These are phyloP conservation scores for Halteria grandinella DNA, from an alignment of 73 alveolate species.

Conservation along the genomic window DNA sequence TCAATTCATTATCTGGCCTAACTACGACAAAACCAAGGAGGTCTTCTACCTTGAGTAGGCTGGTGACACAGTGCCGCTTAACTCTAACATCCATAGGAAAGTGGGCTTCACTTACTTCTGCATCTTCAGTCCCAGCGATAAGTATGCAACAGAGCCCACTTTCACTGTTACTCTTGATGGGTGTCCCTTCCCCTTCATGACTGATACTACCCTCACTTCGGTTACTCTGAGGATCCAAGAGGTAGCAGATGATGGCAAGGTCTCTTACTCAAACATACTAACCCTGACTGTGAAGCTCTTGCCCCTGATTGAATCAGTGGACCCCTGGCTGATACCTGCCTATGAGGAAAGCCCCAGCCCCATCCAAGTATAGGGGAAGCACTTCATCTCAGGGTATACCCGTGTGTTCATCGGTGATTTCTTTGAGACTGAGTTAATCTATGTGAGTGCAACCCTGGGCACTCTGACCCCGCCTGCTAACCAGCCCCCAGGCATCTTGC, in stretches of 20 bases:
- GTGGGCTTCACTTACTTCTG: conserved; percentile 1
- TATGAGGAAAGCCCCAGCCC: not conserved
- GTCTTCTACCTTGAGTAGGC: conserved; percentile 23
- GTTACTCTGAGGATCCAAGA: not conserved
- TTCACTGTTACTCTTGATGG: not conserved
- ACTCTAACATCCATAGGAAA: not conserved
- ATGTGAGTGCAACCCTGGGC: not conserved
- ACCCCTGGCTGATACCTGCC: conserved; percentile 36
- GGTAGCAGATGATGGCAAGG: not conserved
- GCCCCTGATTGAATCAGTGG: not conserved
- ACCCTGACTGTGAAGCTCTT: not conserved
- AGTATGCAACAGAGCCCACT: conserved; percentile 6
- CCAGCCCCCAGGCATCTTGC: conserved; percentile 1
- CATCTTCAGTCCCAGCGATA: conserved; percentile 15
- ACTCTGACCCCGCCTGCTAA: not conserved
- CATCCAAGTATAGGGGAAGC: not conserved
- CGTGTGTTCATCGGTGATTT: not conserved
- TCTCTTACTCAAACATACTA: conserved; percentile 23
- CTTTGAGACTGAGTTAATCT: not conserved
- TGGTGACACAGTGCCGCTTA: conserved; percentile 9
- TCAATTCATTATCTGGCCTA: conserved; percentile 4
- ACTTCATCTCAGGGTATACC: conserved; percentile 3
- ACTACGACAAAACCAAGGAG: not conserved
- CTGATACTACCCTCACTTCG: not conserved
- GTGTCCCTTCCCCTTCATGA: conserved; percentile 19